These are phyloP conservation scores for Dovyalis caffra DNA, from an alignment of 345 rosid species.

Conservation along the genomic window DNA sequence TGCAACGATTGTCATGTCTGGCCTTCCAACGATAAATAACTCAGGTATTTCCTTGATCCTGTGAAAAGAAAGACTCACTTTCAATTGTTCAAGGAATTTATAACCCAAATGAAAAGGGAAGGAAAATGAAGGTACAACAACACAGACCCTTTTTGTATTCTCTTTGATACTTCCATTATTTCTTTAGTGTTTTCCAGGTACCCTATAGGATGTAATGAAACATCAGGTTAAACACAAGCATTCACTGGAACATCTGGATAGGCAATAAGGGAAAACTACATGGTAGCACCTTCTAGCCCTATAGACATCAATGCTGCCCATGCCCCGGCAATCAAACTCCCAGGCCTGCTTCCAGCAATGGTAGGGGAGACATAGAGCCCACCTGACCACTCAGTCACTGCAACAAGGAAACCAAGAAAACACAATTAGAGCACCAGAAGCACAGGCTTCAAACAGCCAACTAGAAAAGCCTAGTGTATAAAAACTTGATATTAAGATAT, in stretches of 20 bases:
- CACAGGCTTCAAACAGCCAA: conserved; percentile 13
- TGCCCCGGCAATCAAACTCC: conserved; percentile 85
- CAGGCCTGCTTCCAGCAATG: conserved; percentile 94
- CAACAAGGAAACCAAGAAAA: conserved; percentile 22
- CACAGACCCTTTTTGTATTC: conserved; percentile 62
- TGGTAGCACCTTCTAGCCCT: conserved; percentile 63
- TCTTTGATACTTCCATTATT: conserved; percentile 80
- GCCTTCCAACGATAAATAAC: conserved; percentile 74
- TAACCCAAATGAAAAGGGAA: conserved; percentile 3
- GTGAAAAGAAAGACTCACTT: conserved; percentile 17
- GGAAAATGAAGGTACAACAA: background rate
- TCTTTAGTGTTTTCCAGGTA: conserved; percentile 69
- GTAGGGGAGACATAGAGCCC: conserved; percentile 92
- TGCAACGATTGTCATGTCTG: conserved; percentile 88
- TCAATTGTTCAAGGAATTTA: background rate
- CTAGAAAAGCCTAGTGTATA: background rate
- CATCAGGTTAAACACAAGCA: conserved; percentile 19
- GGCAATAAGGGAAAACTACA: conserved; percentile 14
- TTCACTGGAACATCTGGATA: conserved; percentile 10
- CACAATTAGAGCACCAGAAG: conserved; percentile 14
- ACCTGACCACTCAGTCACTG: conserved; percentile 97
- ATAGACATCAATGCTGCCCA: conserved; percentile 94
- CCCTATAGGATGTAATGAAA: conserved; percentile 40
- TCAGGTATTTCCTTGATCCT: conserved; percentile 72
- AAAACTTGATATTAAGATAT: conserved; percentile 4